These are phyloP conservation scores for Metarhizium album DNA, from an alignment of 2,329 filamentous ascomycete species.

Conservation along the genomic window DNA sequence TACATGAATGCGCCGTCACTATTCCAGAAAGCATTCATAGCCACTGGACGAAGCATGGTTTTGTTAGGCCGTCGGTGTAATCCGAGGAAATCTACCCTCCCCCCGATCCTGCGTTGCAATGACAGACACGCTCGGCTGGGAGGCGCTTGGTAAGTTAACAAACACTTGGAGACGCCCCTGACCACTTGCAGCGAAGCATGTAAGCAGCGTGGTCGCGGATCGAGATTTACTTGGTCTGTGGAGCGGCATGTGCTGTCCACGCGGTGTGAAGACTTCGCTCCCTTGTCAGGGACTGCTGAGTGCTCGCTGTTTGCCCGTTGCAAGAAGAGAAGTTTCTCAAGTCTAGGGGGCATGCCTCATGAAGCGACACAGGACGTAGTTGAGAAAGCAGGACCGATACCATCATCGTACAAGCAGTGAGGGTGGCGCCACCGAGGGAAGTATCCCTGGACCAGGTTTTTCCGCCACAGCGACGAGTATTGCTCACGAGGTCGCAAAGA, in stretches of 20 bases:
- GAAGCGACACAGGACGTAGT: constrained; percentile 3
- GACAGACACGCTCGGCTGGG: background rate
- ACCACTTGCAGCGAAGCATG: background rate
- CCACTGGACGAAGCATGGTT: background rate
- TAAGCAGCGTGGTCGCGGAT: background rate
- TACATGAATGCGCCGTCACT: constrained; percentile 1
- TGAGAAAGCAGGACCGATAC: constrained; percentile 7
- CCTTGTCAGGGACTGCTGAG: background rate
- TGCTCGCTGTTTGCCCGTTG: background rate
- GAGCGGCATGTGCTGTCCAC: background rate
- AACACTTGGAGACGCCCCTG: background rate
- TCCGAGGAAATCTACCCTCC: background rate
- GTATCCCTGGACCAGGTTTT: background rate
- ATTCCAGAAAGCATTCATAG: background rate
- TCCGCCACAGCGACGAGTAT: background rate
- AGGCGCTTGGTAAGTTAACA: background rate
- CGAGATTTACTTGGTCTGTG: background rate
- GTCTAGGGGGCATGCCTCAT: constrained; percentile 1
- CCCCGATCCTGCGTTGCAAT: background rate
- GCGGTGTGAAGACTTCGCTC: background rate
- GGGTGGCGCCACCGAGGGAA: background rate
- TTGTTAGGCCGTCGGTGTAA: background rate
- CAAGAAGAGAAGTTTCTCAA: background rate
- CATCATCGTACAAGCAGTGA: constrained; percentile 5
- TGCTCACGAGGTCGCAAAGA: no score